Percentiles rank a stretch among this genome's conserved stretches.
phyloP scores from a whole-genome alignment of 768 basidiomycete genomes.

The Leccinum arenicola region DNA sequence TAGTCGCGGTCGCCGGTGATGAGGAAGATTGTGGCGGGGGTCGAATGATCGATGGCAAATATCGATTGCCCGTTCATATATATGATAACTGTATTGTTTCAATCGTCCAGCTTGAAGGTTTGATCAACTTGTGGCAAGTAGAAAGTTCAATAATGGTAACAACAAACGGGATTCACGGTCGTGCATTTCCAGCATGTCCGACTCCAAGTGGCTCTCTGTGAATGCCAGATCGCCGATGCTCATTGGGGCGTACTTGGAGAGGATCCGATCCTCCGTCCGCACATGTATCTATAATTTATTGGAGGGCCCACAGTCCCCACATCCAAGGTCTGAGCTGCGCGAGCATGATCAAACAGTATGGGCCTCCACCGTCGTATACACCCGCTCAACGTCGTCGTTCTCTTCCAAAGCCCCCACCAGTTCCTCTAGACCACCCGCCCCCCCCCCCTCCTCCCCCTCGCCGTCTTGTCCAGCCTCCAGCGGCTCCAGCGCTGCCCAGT shows the following conservation, averaged over 20 bases:
- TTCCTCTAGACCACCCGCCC: conserved; percentile 34
- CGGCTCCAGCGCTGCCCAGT: conserved; percentile 51
- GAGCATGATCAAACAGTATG: conserved; percentile 19
- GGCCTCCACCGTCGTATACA: conserved; percentile 52
- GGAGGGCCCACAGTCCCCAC: background rate
- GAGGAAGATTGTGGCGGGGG: conserved; percentile 54
- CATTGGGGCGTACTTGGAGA: background rate
- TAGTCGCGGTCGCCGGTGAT: conserved; percentile 70
- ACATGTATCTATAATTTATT: background rate
- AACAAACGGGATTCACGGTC: background rate
- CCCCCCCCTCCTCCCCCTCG: conserved; percentile 32
- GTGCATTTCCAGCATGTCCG: background rate
- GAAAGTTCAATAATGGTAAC: background rate
- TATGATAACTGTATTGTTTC: background rate
- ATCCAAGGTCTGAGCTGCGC: conserved; percentile 5
- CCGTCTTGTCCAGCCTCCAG: conserved; percentile 37
- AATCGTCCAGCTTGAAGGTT: background rate
- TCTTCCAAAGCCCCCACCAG: conserved; percentile 54
- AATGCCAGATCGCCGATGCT: background rate
- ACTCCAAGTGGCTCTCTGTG: background rate
- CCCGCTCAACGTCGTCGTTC: conserved; percentile 54
- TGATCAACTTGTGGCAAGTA: background rate
- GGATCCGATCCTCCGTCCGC: background rate
- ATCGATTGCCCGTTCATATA: background rate
- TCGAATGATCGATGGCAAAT: conserved; percentile 59